A percentile compares a stretch with the other conserved stretches of the same genome.
Conservation (phyloP, 495 filamentous ascomycete species). For the Aspergillus bridgeri region DNA sequence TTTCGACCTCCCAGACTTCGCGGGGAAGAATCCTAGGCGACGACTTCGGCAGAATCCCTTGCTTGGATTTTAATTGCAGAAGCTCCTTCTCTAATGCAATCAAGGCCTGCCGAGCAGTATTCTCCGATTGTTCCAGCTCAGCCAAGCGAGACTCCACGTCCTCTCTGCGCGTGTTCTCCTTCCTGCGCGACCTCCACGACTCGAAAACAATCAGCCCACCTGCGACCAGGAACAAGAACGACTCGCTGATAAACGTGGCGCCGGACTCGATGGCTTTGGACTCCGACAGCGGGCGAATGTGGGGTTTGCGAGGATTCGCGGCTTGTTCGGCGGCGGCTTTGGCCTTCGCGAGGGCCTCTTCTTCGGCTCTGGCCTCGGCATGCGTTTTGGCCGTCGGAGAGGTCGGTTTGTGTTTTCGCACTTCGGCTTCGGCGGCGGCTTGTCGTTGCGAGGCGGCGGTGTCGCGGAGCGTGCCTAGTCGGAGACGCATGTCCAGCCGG, state of each 20-base stretch:
- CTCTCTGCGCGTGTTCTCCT: constrained; percentile 72
- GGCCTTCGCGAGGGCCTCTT: constrained; percentile 46
- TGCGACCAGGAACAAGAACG: constrained; percentile 83
- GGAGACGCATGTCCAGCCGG: constrained; percentile 88
- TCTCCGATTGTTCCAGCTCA: constrained; percentile 63
- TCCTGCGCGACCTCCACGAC: constrained; percentile 67
- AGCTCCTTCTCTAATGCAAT: constrained; percentile 66
- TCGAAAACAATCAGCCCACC: constrained; percentile 78
- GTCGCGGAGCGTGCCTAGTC: constrained; percentile 81
- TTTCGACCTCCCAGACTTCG: constrained; percentile 43
- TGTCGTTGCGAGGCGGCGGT: constrained; percentile 55
- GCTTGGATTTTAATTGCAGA: constrained; percentile 51
- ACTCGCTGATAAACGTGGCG: constrained; percentile 89
- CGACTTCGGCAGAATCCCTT: constrained; percentile 27
- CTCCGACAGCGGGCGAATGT: constrained; percentile 79
- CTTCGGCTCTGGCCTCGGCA: constrained; percentile 63
- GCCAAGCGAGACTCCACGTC: constrained; percentile 67
- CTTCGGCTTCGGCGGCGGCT: constrained; percentile 47
- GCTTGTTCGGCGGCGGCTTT: constrained; percentile 51
- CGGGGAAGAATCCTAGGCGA: constrained; percentile 40
- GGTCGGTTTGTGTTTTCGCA: constrained; percentile 60
- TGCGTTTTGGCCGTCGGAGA: constrained; percentile 78
- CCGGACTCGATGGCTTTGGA: constrained; percentile 93
- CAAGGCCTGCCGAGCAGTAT: constrained; percentile 54
- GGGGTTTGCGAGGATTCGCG: constrained; percentile 40